Conservation (phyloP, 805 yeast genomes). For the Wickerhamiella siamensis region DNA sequence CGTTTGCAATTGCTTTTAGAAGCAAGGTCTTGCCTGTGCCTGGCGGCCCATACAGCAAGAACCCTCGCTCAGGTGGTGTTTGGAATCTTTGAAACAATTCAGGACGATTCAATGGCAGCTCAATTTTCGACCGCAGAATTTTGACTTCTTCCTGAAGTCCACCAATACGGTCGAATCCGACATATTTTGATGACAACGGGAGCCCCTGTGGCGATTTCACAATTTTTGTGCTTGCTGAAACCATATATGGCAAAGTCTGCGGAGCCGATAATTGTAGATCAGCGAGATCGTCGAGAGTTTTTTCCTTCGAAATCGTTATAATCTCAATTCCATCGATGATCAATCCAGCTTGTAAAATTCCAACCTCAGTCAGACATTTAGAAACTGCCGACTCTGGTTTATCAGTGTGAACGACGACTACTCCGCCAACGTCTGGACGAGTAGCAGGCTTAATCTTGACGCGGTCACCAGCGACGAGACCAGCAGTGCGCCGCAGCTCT, state of each 20-base stretch:
- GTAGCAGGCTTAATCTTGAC: slow-evolving; percentile 32
- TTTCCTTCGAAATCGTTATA: slow-evolving; percentile 24
- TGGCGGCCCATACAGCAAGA: slow-evolving; percentile 89
- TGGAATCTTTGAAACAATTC: slow-evolving; percentile 66
- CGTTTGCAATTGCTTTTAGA: slow-evolving; percentile 66
- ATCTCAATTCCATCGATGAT: slow-evolving; percentile 41
- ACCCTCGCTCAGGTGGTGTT: slow-evolving; percentile 86
- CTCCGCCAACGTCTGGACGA: slow-evolving; percentile 37
- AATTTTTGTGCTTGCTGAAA: slow-evolving; percentile 5
- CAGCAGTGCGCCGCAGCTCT: slow-evolving; percentile 29
- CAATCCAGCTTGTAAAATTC: slow-evolving; percentile 20
- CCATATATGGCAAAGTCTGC: background rate
- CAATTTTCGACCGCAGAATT: slow-evolving; percentile 48
- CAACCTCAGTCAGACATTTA: slow-evolving; percentile 28
- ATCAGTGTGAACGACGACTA: slow-evolving; percentile 22
- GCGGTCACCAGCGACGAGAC: slow-evolving; percentile 37
- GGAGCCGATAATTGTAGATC: background rate
- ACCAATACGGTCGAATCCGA: slow-evolving; percentile 48
- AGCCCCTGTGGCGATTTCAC: slow-evolving; percentile 7
- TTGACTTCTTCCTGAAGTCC: slow-evolving; percentile 58
- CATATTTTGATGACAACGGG: background rate
- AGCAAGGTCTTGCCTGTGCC: slow-evolving; percentile 95
- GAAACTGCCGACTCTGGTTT: slow-evolving; percentile 19
- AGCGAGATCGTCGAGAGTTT: background rate
- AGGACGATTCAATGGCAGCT: slow-evolving; percentile 70